Base-by-base conservation (phyloP, 169 alveolate species). In the Blepharisma undulans region DNA sequence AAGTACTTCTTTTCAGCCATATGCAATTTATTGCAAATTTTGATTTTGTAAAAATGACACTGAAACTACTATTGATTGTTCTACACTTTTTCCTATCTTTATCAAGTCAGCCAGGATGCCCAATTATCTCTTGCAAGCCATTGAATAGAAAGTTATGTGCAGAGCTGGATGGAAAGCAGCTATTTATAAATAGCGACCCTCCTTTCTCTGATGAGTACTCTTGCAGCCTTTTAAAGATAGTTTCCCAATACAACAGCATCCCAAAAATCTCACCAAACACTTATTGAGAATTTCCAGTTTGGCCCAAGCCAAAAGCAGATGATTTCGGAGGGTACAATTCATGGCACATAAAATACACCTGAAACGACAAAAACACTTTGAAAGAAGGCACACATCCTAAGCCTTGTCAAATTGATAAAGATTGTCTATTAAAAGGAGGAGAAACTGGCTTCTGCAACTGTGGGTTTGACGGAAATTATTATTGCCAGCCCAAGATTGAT, bases 391-490 rank as follows among this genome's bases (percentile, higher is more conserved):
- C 12, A 0, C 34, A 79, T 33, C 87, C 87, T 79, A 79, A 79
- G 61, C 71, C 34, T 33, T 79, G 87, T 6, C 61, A 79, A 30
- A 10, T n/a, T 5, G 87, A 79, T 29, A 79, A 79, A 4, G 87
- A 79, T 33, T 79, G 87, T 21, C 16, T 2, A 32, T 12, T 33
- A 27, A 79, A 4, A 30, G 18, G 0, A 8, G 87, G 87, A n/a
- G 2, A 2, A 32, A 10, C 0, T n/a, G 61, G 71, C 30, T 32
- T 3, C 30, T 79, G 87, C 34, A 29, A n/a, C 30, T 79, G 87
- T 21, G 87, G 87, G 48, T 79, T 79, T n/a, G 66, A 79, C 18
- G 87, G 87, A 32, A 79, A 33, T 18, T 79, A 79, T 76, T 79
- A 79, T 33, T 79, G 87, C 66, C 29, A 27, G 10, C 87, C 87